Evolutionary conservation across 2,329 filamentous ascomycete species (phyloP), one percentile per base, ranked within the genome.

Genomic region (Myotisia sp.): DNA sequence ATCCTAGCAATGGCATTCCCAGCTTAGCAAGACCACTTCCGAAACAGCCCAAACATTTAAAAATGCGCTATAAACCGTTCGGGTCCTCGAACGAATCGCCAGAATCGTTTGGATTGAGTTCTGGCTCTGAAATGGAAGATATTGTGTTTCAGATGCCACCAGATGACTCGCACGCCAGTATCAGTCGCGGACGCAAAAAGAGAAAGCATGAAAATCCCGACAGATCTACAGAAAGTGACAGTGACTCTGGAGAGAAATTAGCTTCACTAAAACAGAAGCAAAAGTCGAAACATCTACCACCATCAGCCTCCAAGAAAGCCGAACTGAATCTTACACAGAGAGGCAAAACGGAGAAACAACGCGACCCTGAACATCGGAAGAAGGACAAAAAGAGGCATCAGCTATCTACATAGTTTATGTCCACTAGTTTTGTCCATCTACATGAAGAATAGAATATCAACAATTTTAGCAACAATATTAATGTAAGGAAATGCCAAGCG

Each of bases 1-100:
- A 30, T 20, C 23, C 31, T 9, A 28, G 14, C 20, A 18, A 31
- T 26, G 29, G 29, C 12, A 21, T 33, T 26, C 18, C 29, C 9
- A 30, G 20, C 8, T 24, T 18, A 27, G 36, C 39, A 19, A 34
- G 34, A 27, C 32, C 50, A 29, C 39, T 50, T 24, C 48, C 52
- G 16, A 60, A 56, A 41, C 60, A 64, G 35, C 60, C 60, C 9
- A 56, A 56, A 37, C 42, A 59, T 34, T 36, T 64, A 39, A 60
- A 55, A 42, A 61, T 62, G 58, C 59, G 60, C 19, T 63, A 63
- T 40, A 52, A 51, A 6, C 60, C 61, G 13, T 53, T 60, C 23
- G 61, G 61, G 17, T 59, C 55, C 31, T 44, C 45, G 5, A 40
- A 45, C 10, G 46, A 42, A 2, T 42, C 47, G 0, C 48, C 55